Evolutionary conservation across 78 protist genomes (phyloP).

Genomic region (Capsaspora owczarzaki): DNA sequence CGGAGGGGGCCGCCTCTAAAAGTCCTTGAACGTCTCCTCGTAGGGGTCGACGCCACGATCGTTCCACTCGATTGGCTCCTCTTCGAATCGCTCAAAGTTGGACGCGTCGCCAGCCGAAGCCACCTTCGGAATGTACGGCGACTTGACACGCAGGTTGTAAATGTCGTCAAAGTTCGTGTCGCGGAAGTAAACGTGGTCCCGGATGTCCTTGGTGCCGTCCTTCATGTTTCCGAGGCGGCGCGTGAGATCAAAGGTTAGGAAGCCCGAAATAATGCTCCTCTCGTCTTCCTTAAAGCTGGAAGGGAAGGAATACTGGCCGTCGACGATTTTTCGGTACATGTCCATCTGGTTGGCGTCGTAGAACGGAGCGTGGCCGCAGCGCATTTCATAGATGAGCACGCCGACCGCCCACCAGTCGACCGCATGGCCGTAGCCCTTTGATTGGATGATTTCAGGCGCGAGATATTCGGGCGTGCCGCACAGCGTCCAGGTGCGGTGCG

Average conservation of each 20-base stretch:
- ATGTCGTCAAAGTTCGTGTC: background rate
- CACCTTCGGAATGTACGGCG: background rate
- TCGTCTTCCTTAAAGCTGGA: background rate
- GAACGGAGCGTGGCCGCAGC: slow-evolving; percentile 74
- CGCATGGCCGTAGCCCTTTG: slow-evolving; percentile 12
- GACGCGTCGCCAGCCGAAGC: background rate
- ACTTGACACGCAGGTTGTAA: background rate
- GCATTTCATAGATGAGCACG: slow-evolving; percentile 33
- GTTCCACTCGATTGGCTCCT: too few relatives aligned
- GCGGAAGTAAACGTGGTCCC: background rate
- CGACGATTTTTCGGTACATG: slow-evolving; percentile 29
- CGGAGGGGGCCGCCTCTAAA: too few relatives aligned
- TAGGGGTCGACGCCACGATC: too few relatives aligned
- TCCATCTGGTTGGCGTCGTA: slow-evolving; percentile 73
- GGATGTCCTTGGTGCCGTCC: background rate
- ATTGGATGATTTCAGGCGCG: slow-evolving; percentile 62
- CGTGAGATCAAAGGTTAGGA: background rate
- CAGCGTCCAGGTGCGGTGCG: slow-evolving; percentile 36
- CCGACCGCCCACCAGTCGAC: slow-evolving; percentile 57
- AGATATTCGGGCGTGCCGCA: slow-evolving; percentile 62
- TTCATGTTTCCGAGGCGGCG: slow-evolving; percentile 3
- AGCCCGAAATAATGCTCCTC: background rate
- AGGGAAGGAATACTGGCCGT: background rate
- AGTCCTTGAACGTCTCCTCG: too few relatives aligned
- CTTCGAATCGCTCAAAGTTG: background rate